These are phyloP conservation scores for Vachellia collinsii DNA, from an alignment of 306 rosid genomes.

Conservation along the genomic window DNA sequence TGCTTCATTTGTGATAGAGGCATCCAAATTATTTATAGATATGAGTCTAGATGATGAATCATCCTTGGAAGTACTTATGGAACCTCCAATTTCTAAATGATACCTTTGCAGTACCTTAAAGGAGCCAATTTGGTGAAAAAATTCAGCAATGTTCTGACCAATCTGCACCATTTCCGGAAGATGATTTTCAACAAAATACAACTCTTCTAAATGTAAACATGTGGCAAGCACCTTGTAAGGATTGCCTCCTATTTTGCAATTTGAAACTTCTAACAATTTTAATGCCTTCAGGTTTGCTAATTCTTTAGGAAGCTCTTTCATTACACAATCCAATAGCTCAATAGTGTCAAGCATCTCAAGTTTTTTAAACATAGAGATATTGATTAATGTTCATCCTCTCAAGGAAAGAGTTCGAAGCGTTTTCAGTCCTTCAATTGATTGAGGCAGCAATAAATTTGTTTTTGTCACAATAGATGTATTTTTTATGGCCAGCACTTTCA, in stretches of 20 bases:
- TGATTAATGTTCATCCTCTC: neutral
- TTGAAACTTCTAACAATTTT: neutral
- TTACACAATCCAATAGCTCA: neutral
- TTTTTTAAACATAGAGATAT: neutral
- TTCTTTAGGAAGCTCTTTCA: neutral
- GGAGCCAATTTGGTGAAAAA: neutral
- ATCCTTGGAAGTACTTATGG: neutral
- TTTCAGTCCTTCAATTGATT: neutral
- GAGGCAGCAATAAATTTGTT: neutral
- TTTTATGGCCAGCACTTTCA: neutral
- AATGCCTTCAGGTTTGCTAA: neutral
- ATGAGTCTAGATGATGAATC: neutral
- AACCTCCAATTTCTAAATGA: neutral
- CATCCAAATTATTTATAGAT: neutral
- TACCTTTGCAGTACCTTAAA: neutral
- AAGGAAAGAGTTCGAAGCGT: neutral
- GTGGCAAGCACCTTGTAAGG: constrained; percentile 1
- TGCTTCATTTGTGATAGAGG: neutral
- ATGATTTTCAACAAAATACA: neutral
- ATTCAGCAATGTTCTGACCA: neutral
- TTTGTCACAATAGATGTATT: neutral
- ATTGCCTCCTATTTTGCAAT: neutral
- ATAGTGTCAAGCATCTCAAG: neutral
- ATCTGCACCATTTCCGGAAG: neutral
- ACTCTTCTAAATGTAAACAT: constrained; percentile 5